Conservation (phyloP, 176 grass and related monocot genomes). For the Triticum aestivum region DNA sequence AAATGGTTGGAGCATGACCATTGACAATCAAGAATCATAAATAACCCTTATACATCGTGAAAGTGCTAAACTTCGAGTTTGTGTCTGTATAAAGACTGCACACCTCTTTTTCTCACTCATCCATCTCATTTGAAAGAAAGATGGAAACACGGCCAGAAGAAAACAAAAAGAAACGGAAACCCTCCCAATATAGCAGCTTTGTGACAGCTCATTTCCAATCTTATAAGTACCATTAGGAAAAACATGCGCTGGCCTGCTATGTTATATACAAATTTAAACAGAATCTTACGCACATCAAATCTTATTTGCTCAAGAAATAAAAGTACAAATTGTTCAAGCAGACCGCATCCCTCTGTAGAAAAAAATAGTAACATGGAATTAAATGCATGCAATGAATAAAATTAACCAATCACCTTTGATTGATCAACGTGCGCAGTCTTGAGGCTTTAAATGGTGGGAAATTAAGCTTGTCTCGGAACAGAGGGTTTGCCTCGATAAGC, state of each 20-base stretch:
- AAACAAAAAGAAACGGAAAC: conserved; percentile 27
- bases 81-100: not conserved
- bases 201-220: not conserved
- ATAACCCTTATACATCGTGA: not conserved
- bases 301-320: not conserved
- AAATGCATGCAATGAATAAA: conserved; percentile 17
- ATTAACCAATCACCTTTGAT: conserved; percentile 74
- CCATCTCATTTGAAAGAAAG: not conserved
- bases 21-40: not conserved
- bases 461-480: conserved; percentile 95
- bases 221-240: not conserved
- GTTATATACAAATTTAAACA: not conserved
- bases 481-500: conserved; percentile 91
- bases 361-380: not conserved
- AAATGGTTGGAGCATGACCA: not conserved
- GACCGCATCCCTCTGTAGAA: not conserved
- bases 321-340: not conserved
- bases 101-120: not conserved
- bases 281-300: not conserved
- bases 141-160: conserved; percentile 3
- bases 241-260: not conserved
- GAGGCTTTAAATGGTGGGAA: conserved; percentile 97
- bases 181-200: conserved; percentile 2
- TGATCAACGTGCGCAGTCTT: conserved; percentile 92
- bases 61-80: not conserved